A percentile compares a stretch with the other conserved stretches of the same genome.
These are phyloP conservation scores for Yamadazyma akitaensis DNA, from an alignment of 805 yeast genomes.

Conservation along the genomic window DNA sequence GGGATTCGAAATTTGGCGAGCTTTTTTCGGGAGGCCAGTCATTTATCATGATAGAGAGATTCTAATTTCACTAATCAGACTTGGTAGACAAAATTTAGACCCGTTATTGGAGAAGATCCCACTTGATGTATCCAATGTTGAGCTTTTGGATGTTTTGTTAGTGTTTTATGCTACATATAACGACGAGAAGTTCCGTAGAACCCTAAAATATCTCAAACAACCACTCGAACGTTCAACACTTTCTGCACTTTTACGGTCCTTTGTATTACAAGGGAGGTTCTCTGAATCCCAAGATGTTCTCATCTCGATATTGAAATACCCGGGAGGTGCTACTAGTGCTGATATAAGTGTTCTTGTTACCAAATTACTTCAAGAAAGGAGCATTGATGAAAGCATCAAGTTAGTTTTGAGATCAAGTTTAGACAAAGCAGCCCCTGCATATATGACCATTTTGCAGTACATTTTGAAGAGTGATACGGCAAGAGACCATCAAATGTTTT, in stretches of 20 bases:
- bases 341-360: constrained; percentile 28
- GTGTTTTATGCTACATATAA: constrained; percentile 10
- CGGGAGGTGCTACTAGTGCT: constrained; percentile 21
- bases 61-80: background rate
- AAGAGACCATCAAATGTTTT: background rate
- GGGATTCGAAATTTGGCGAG: constrained; percentile 18
- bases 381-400: constrained; percentile 22
- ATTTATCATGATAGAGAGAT: background rate
- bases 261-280: constrained; percentile 25
- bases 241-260: constrained; percentile 29
- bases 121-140: constrained; percentile 1
- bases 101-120: background rate
- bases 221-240: constrained; percentile 29
- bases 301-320: constrained; percentile 26
- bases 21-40: background rate
- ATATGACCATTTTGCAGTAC: constrained; percentile 20
- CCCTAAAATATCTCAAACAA: background rate
- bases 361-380: constrained; percentile 23
- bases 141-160: constrained; percentile 9
- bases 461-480: constrained; percentile 2
- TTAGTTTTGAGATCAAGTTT: constrained; percentile 20
- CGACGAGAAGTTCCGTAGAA: background rate
- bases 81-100: background rate
- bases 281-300: constrained; percentile 28
- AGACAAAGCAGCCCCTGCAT: constrained; percentile 21